Evolutionary conservation across 1,139 yeast species (phyloP), one percentile per base, ranked within the genome.

Genomic region (Geotrichum candidum): DNA sequence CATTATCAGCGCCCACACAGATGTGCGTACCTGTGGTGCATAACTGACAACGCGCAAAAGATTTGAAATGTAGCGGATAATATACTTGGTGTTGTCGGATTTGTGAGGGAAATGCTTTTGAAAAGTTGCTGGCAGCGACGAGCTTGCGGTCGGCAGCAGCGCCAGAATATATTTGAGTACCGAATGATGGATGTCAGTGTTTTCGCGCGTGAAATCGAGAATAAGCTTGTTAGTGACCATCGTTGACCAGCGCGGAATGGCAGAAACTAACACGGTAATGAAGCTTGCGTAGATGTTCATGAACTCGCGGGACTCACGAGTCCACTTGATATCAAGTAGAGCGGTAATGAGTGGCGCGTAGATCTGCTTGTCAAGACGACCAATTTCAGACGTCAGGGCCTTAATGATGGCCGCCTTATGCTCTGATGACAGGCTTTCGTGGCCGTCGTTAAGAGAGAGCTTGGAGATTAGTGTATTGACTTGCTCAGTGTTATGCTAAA

Each of bases 241-340:
- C 66, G 83, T 82, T 83, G 95, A 85, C 88, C 96, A 92, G 73
- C 86, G 88, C 7, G 98, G 98, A 64, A 87, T 80, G 52, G 95
- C 88, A 5, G 96, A 87, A 51, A 92, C 90, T 62, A 94, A 79
- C 35, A 91, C 90, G 56, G 85, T 81, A 61, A 90, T 76, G 73
- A 94, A 94, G 59, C 85, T 86, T 54, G 88, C 82, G 79, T 78
- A 88, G 65, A 75, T 81, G 72, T 73, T 77, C 63, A 80, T 80
- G 76, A 78, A 77, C 56, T 65, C 65, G 25, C 71, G 70, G 62
- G 73, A 77, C 59, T 76, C 70, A 63, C 65, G 80, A 68, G 86
- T 78, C 95, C 96, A 90, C 67, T 78, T 72, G 58, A 84, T 73
- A 64, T 75, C 77, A 46, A 86, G 75, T 45, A 86, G 73, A n/a